Percentiles rank a stretch among this genome's conserved stretches.
phyloP scores from a whole-genome alignment of 2,329 filamentous ascomycete genomes.

The Colletotrichum kahawae region DNA sequence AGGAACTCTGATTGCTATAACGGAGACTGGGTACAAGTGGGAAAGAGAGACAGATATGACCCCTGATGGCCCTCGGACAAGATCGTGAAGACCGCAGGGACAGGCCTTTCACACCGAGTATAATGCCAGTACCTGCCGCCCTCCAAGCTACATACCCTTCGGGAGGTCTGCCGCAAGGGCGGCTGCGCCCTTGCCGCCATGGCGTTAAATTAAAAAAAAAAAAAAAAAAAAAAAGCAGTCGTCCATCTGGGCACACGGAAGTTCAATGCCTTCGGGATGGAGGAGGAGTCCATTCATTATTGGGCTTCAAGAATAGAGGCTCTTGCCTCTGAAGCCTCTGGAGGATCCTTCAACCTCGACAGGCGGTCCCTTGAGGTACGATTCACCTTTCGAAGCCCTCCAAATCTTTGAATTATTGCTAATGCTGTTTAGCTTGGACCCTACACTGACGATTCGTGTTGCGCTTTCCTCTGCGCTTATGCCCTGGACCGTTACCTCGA shows the following conservation, averaged over 20 bases:
- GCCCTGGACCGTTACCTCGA: neutral
- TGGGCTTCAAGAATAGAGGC: neutral
- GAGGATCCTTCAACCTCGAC: neutral
- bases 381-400: neutral
- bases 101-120: no score
- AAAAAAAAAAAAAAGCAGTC: no score
- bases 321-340: neutral
- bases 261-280: neutral
- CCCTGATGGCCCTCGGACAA: no score
- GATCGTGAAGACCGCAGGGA: no score
- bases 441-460: neutral
- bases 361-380: neutral
- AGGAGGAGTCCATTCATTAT: neutral
- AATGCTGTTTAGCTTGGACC: neutral
- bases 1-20: no score
- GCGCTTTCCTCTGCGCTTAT: neutral
- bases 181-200: no score
- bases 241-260: neutral
- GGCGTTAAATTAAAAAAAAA: no score
- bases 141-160: no score
- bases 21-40: no score
- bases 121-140: no score
- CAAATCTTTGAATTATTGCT: neutral
- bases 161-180: no score
- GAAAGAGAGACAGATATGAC: no score